A percentile compares a stretch with the other conserved stretches of the same genome.
These are phyloP conservation scores for Diplodia sapinea DNA, from an alignment of 2,329 filamentous ascomycete genomes.

Conservation along the genomic window DNA sequence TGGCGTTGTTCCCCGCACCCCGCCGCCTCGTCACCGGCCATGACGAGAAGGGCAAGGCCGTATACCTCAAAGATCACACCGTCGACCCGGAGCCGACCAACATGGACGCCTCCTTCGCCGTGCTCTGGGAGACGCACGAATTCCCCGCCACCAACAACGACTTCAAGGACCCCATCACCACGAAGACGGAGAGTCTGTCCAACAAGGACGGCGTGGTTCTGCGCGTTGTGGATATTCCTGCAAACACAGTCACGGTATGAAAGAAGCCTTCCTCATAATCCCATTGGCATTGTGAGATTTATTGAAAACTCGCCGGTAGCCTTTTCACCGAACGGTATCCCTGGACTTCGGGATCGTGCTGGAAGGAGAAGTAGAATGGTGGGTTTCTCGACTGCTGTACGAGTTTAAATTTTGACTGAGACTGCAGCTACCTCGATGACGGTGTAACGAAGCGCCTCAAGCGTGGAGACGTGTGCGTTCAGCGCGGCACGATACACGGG, in stretches of 20 bases:
- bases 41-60: conserved; percentile 14
- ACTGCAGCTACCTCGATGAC: conserved; percentile 9
- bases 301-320: neutral
- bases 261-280: no score
- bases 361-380: conserved; percentile 25
- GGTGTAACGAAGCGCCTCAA: conserved; percentile 35
- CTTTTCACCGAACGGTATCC: conserved; percentile 16
- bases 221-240: conserved; percentile 18
- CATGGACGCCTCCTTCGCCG: conserved; percentile 20
- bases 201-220: conserved; percentile 24
- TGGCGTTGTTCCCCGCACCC: conserved; percentile 14
- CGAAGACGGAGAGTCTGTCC: neutral
- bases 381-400: neutral
- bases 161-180: conserved; percentile 5
- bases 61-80: conserved; percentile 22
- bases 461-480: conserved; percentile 45
- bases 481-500: conserved; percentile 49
- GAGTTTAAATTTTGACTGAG: neutral
- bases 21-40: conserved; percentile 24
- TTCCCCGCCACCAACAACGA: conserved; percentile 23
- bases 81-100: conserved; percentile 11
- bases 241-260: conserved; percentile 11
- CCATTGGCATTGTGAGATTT: no score
- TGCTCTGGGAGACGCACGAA: conserved; percentile 25
- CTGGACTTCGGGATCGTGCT: conserved; percentile 11